These are phyloP conservation scores for Panicum miliaceum DNA, from an alignment of 176 grass and related monocot species.

Conservation along the genomic window DNA sequence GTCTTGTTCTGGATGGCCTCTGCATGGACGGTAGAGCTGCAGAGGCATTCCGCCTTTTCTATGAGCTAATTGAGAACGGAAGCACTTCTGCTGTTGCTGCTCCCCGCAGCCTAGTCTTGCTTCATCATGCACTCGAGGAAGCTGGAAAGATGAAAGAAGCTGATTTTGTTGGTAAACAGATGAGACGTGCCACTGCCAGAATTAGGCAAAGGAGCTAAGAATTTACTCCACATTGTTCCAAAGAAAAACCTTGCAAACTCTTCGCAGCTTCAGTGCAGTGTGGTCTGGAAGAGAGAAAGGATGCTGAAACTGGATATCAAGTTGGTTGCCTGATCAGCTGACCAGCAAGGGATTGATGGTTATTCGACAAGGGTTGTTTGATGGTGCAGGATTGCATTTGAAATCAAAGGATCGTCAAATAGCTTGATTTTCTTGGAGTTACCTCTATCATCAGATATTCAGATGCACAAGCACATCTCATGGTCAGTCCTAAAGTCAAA, in stretches of 20 bases:
- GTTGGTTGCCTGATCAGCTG: background rate
- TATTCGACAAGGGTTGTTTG: background rate
- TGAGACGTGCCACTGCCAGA: constrained; percentile 49
- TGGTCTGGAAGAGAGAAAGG: background rate
- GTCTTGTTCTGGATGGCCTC: constrained; percentile 63
- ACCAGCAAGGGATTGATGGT: background rate
- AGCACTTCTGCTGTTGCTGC: constrained; percentile 44
- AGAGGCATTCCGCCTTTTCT: constrained; percentile 77
- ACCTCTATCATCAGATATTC: background rate
- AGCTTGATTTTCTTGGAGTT: background rate
- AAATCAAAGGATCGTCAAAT: constrained; percentile 13
- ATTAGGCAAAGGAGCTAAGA: constrained; percentile 42
- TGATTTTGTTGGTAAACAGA: constrained; percentile 77
- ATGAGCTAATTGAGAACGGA: constrained; percentile 61
- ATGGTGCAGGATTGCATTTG: background rate
- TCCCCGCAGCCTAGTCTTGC: constrained; percentile 57
- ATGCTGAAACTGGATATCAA: background rate
- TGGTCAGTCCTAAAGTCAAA: background rate
- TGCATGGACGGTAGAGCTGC: constrained; percentile 60
- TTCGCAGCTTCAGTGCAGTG: background rate
- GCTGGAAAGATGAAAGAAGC: constrained; percentile 58
- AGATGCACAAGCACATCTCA: background rate
- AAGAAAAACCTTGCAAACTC: background rate
- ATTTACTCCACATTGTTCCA: background rate
- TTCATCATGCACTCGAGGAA: constrained; percentile 68